phyloP scores from a whole-genome alignment of 768 basidiomycete species.

The Lanmaoa rubissima region DNA sequence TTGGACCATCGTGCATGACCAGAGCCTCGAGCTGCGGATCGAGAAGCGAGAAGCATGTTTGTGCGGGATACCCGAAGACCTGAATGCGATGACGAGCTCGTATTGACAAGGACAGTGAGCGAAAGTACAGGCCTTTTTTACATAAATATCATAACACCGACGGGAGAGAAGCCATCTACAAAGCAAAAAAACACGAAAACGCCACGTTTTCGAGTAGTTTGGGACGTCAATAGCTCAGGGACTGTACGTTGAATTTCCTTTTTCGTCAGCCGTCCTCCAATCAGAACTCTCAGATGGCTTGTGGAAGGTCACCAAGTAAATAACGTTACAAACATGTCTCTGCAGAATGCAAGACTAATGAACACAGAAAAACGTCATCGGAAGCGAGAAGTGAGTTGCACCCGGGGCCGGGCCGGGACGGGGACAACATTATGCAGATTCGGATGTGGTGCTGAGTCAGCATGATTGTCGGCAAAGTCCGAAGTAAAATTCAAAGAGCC shows the following conservation, averaged over 20 bases:
- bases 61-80: neutral
- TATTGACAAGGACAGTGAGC: neutral
- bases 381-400: neutral
- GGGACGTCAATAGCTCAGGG: too few relatives aligned
- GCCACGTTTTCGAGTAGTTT: too few relatives aligned
- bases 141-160: neutral
- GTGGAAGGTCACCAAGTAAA: too few relatives aligned
- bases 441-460: constrained; percentile 28
- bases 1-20: neutral
- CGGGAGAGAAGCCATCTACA: neutral
- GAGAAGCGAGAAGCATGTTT: neutral
- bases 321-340: too few relatives aligned
- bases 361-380: too few relatives aligned
- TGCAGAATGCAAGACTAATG: too few relatives aligned
- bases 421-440: too few relatives aligned
- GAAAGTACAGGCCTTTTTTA: neutral
- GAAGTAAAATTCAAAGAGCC: constrained; percentile 28
- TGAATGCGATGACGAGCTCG: neutral
- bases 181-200: too few relatives aligned
- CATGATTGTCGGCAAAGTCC: constrained; percentile 27
- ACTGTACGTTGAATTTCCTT: too few relatives aligned
- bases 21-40: neutral
- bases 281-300: too few relatives aligned
- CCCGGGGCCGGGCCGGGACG: neutral
- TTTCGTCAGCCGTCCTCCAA: too few relatives aligned